Evolutionary conservation across 345 rosid species (phyloP).

Genomic region (Salix suchowensis): DNA sequence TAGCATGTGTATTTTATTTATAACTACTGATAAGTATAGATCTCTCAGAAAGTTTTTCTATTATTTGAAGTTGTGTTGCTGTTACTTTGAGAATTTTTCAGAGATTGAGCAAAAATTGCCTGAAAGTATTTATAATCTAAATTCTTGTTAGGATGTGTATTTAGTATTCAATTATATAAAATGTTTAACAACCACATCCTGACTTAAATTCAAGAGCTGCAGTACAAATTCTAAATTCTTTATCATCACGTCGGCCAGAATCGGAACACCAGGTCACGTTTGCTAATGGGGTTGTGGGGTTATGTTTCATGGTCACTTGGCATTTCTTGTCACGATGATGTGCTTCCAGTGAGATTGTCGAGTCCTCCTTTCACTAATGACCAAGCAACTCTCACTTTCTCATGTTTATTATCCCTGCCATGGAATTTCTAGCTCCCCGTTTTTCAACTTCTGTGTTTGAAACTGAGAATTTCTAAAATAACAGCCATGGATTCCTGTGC

Average conservation of each 20-base stretch:
- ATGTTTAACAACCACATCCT: rapidly evolving
- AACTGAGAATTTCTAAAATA: not conserved
- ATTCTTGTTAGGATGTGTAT: no score
- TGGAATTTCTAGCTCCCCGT: not conserved
- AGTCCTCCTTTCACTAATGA: not conserved
- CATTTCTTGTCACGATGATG: constrained; percentile 2
- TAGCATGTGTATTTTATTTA: no score
- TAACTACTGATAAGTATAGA: no score
- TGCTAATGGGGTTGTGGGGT: not conserved
- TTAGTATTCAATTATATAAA: no score
- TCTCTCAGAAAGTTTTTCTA: no score
- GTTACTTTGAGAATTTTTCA: no score
- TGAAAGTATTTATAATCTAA: no score
- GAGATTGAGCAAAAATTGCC: no score
- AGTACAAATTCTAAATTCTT: no score
- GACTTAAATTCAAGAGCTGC: no score
- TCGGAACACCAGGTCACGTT: no score
- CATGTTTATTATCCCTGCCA: not conserved
- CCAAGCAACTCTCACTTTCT: not conserved
- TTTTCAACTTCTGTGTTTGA: not conserved
- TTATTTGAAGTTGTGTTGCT: no score
- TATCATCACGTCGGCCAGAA: rapidly evolving
- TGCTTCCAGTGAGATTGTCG: not conserved
- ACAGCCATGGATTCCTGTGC: not conserved
- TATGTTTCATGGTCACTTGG: not conserved